These are phyloP conservation scores for Calonectria honghensis DNA, from an alignment of 2,329 filamentous ascomycete genomes.

Conservation along the genomic window DNA sequence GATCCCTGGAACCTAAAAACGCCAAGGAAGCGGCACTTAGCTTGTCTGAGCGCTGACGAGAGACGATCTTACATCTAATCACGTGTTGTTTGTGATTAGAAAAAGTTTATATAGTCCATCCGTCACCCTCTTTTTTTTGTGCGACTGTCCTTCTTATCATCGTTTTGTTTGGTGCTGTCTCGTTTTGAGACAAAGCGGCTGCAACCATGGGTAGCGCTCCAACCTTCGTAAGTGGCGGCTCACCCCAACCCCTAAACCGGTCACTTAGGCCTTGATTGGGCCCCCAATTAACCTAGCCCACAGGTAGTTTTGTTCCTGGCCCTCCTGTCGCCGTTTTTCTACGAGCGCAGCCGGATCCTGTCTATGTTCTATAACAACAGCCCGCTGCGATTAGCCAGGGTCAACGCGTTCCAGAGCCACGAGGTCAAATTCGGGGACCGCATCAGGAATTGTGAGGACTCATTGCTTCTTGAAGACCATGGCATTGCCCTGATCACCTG, in stretches of 20 bases:
- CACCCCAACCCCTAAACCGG: not conserved
- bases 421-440: slow-evolving; percentile 30
- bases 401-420: slow-evolving; percentile 29
- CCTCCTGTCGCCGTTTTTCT: slow-evolving; percentile 20
- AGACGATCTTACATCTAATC: slow-evolving; percentile 12
- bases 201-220: slow-evolving; percentile 6
- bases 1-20: slow-evolving; percentile 13
- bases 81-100: not conserved
- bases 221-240: not conserved
- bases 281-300: not conserved
- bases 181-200: not conserved
- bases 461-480: not conserved
- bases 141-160: not conserved
- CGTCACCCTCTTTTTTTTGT: not conserved
- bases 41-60: not conserved
- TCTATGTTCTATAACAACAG: slow-evolving; percentile 14
- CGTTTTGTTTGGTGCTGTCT: not conserved
- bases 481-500: slow-evolving; percentile 3
- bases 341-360: slow-evolving; percentile 23
- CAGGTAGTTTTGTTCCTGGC: slow-evolving; percentile 11
- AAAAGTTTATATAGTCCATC: not conserved
- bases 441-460: slow-evolving; percentile 14
- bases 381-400: slow-evolving; percentile 4
- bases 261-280: not conserved
- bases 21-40: not conserved